Conservation (phyloP, 1,284 basidiomycete genomes). For the Cryptococcus depauperatus region DNA sequence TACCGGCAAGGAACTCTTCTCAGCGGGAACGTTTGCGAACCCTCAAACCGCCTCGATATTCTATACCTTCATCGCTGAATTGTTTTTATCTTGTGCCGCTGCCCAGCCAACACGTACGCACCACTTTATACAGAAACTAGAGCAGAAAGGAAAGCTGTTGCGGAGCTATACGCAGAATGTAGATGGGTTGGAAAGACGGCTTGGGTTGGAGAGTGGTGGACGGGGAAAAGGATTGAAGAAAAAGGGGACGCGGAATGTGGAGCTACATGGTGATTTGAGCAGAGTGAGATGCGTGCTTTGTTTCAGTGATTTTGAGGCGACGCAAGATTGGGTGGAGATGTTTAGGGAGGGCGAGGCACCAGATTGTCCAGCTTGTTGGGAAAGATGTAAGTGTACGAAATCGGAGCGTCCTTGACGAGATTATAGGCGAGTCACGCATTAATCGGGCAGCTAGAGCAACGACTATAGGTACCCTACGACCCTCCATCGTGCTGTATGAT, state of each 20-base stretch:
- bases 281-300: slow-evolving; percentile 77
- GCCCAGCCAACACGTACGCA: slow-evolving; percentile 82
- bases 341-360: slow-evolving; percentile 66
- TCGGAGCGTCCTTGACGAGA: neutral
- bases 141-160: slow-evolving; percentile 72
- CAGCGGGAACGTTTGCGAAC: slow-evolving; percentile 75
- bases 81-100: slow-evolving; percentile 70
- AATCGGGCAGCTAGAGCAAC: slow-evolving; percentile 70
- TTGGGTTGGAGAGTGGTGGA: slow-evolving; percentile 66
- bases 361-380: slow-evolving; percentile 69
- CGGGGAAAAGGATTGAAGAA: slow-evolving; percentile 48
- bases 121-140: slow-evolving; percentile 74
- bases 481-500: slow-evolving; percentile 82
- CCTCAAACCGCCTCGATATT: slow-evolving; percentile 74
- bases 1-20: slow-evolving; percentile 83
- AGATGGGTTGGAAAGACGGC: slow-evolving; percentile 77
- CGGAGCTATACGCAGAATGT: slow-evolving; percentile 94
- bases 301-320: slow-evolving; percentile 63
- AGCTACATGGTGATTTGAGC: slow-evolving; percentile 86
- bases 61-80: slow-evolving; percentile 86
- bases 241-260: slow-evolving; percentile 70
- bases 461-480: slow-evolving; percentile 68
- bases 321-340: slow-evolving; percentile 53
- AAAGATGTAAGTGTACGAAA: slow-evolving; percentile 57
- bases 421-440: slow-evolving; percentile 63